Evolutionary conservation across 2,329 filamentous ascomycete species (phyloP), one percentile per base, ranked within the genome.

Genomic region (Ilyonectria robusta): DNA sequence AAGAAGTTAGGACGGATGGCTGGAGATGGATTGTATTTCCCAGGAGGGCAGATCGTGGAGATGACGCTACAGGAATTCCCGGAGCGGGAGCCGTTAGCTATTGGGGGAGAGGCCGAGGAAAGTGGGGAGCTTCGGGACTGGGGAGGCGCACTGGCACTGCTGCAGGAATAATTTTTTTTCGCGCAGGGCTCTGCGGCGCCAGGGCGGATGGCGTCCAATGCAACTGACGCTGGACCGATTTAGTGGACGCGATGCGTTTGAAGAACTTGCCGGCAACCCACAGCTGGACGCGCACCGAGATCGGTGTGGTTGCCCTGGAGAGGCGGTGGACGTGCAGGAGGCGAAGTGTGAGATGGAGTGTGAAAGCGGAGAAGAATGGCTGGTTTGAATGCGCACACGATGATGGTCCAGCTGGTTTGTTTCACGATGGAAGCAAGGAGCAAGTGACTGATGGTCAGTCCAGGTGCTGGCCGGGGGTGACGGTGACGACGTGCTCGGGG

Each of bases 41-140:
- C 72, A 72, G 64, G 67, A 70, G 70, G 57, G 65, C 69, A 72
- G 70, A 76, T 76, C 74, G 72, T 76, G 71, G 73, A 74, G 72
- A 76, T 76, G 74, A 75, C 74, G 72, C 71, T 75, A 68, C 72
- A 75, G 66, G 70, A 66, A 67, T 75, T 66, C 70, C 65, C 62
- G 57, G 69, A 54, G 58, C 66, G 59, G 63, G 57, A 72, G 61
- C 61, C 66, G 62, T 53, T 73, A 60, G 50, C 40, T 71, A 76
- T 76, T 76, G 73, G 72, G 68, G 67, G 71, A 66, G 55, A 35
- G 50, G 15, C 57, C 21, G 57, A 65, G 33, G 26, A 48, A 65
- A 72, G 74, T 73, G 74, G 72, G 40, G 72, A 72, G 70, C 73
- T 75, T 64, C 65, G 71, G 68, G 59, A 57, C 57, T 54, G 59